A percentile compares a stretch with the other conserved stretches of the same genome.
Evolutionary conservation across 495 filamentous ascomycete species (phyloP).

Genomic region (Penicillium bovifimosum): DNA sequence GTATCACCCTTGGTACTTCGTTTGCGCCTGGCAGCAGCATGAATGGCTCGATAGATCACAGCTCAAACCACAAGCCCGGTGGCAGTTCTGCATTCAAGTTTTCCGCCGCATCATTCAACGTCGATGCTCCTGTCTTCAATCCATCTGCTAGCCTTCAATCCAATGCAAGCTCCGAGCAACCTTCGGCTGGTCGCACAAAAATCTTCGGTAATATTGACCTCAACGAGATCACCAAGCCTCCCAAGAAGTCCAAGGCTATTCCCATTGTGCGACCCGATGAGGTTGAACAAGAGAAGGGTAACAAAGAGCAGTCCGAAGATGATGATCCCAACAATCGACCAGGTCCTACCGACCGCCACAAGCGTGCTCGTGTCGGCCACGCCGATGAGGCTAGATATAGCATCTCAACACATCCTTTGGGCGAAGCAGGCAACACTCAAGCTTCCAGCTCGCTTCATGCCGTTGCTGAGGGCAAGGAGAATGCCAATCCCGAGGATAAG

Average conservation of each 20-base stretch:
- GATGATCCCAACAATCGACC: constrained; percentile 27
- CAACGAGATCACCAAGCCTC: constrained; percentile 53
- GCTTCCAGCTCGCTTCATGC: constrained; percentile 20
- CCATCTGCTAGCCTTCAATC: constrained; percentile 42
- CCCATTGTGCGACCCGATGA: constrained; percentile 70
- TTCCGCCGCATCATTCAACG: constrained; percentile 68
- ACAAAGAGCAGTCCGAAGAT: constrained; percentile 42
- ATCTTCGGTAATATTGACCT: constrained; percentile 77
- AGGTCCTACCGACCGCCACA: constrained; percentile 54
- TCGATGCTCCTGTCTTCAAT: constrained; percentile 75
- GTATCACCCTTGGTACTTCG: constrained; percentile 64
- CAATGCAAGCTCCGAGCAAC: constrained; percentile 19
- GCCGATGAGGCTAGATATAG: constrained; percentile 69
- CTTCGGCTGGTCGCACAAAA: constrained; percentile 33
- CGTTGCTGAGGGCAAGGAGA: constrained; percentile 44
- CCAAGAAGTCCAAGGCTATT: constrained; percentile 72
- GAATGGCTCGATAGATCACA: constrained; percentile 8
- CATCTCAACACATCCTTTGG: constrained; percentile 44
- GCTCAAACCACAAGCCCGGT: constrained; percentile 28
- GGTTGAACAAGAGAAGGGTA: constrained; percentile 35
- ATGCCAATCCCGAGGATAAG: constrained; percentile 30
- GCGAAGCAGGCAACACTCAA: constrained; percentile 39
- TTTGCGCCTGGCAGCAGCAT: constrained; percentile 58
- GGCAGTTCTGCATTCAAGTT: constrained; percentile 67
- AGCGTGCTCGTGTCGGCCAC: constrained; percentile 61